Evolutionary conservation across 139 green algal species (phyloP), one percentile per base, ranked within the genome.

Genomic region (Prasinococcaceae sp.): DNA sequence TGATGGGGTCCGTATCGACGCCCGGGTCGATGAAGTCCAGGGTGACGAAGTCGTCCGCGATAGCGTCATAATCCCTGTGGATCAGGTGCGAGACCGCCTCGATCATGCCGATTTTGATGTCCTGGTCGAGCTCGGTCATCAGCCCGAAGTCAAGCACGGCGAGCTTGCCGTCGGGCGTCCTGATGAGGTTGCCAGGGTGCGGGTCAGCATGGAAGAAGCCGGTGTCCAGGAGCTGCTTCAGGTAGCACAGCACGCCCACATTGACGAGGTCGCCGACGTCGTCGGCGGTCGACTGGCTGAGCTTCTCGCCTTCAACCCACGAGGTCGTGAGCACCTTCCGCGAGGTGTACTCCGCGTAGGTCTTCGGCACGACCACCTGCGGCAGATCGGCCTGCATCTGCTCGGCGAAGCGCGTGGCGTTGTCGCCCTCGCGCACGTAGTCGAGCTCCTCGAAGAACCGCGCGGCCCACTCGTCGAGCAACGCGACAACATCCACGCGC

Each of bases 381-480:
- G 90, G 90, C 46, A 98, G 74, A 58, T 96, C 88, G 5, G 69
- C 65, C 19, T 45, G 49, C 73, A 98, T 94, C 44, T 77, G 65
- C 52, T 78, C 73, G 6, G 84, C 84, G 65, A 98, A 98, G 1
- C 43, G 36, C 2, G 60, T 82, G 0, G 61, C 78, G 53, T 95
- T 96, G 29, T 78, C 45, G 12, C 83, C 88, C 72, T 98, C 90
- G 3, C 80, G 74, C 25, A 94, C 75, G 52, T 98, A 98, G 61
- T 98, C 90, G 33, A 97, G 69, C 75, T 96, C 88, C 65, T 96
- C 88, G 56, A 96, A 96, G 59, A 96, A 96, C 37, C 88, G 72
- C 2, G 65, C 69, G 0, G 88, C 90, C 90, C 90, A 98, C 74
- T 98, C 90, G 53, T 98, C 90, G 33, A 98, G 72, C 55, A 98